Conservation (phyloP, 2,329 filamentous ascomycete species). For the Ilyonectria robusta region DNA sequence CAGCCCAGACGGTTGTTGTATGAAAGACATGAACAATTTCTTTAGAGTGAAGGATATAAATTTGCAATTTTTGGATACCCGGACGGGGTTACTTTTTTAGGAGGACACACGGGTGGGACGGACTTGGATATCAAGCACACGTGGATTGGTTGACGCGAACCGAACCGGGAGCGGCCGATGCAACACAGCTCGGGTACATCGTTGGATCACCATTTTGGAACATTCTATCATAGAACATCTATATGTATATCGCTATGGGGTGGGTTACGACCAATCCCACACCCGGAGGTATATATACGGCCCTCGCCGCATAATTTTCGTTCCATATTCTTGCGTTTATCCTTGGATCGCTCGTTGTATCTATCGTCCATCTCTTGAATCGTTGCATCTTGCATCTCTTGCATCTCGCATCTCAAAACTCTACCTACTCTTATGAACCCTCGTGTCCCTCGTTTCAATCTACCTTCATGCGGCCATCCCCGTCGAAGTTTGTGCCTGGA, state of each 20-base stretch:
- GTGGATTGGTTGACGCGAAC: not conserved
- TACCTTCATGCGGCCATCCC: constrained; percentile 4
- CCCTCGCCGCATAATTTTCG: not conserved
- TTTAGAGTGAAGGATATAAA: constrained; percentile 28
- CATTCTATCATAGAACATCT: constrained; percentile 24
- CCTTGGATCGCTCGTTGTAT: not conserved
- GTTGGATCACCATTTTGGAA: constrained; percentile 16
- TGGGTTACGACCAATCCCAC: not conserved
- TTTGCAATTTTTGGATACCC: not conserved
- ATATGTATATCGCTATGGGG: constrained; percentile 17
- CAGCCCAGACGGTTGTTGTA: constrained; percentile 29
- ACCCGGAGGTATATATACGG: constrained; percentile 7
- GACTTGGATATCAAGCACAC: not conserved
- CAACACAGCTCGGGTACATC: constrained; percentile 16
- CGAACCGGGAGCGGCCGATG: not conserved
- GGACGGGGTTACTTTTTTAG: not conserved
- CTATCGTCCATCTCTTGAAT: not conserved
- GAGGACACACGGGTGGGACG: not conserved
- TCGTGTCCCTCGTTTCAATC: not conserved
- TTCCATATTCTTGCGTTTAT: not conserved
- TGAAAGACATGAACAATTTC: constrained; percentile 20
- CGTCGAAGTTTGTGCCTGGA: constrained; percentile 28
- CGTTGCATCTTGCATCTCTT: not conserved
- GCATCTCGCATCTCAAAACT: constrained; percentile 1
- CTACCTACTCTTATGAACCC: not conserved